A percentile compares a stretch with the other conserved stretches of the same genome.
Evolutionary conservation across 176 grass and related monocot genomes (phyloP).

Genomic region (Zoysia japonica): DNA sequence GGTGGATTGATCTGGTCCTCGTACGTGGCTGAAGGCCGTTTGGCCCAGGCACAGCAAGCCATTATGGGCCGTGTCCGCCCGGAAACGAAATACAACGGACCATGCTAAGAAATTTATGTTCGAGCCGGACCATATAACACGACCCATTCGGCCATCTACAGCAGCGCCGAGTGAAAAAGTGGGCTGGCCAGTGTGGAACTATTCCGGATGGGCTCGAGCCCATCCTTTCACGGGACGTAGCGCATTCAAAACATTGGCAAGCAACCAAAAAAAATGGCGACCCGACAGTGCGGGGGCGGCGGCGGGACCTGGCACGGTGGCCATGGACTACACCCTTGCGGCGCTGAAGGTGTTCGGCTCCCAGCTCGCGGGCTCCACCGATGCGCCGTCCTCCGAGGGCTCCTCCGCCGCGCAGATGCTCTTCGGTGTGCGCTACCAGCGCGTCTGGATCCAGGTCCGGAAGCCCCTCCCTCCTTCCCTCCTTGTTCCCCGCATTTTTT

Average conservation of each 20-base stretch:
- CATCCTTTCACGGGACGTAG: not conserved
- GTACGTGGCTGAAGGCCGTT: too few species aligned
- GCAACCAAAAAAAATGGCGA: not conserved
- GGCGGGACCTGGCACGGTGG: not conserved
- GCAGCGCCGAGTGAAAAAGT: too few species aligned
- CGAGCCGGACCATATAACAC: too few species aligned
- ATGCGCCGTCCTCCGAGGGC: conserved; percentile 35
- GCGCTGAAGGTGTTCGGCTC: conserved; percentile 78
- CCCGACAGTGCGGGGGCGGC: not conserved
- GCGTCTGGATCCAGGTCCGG: conserved; percentile 84
- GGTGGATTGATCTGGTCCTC: too few species aligned
- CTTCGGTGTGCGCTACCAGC: conserved; percentile 79
- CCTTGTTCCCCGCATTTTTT: not conserved
- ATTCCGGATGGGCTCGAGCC: too few species aligned
- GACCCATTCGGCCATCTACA: too few species aligned
- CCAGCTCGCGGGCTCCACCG: conserved; percentile 46
- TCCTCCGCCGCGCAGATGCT: conserved; percentile 48
- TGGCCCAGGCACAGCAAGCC: too few species aligned
- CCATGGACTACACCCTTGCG: conserved; percentile 80
- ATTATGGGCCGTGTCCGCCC: too few species aligned
- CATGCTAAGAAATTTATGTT: too few species aligned
- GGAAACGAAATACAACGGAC: too few species aligned
- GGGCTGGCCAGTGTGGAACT: too few species aligned
- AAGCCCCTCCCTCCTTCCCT: not conserved
- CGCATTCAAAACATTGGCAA: not conserved